Conservation (phyloP, 345 rosid species). For the Pelargonium nanum region DNA sequence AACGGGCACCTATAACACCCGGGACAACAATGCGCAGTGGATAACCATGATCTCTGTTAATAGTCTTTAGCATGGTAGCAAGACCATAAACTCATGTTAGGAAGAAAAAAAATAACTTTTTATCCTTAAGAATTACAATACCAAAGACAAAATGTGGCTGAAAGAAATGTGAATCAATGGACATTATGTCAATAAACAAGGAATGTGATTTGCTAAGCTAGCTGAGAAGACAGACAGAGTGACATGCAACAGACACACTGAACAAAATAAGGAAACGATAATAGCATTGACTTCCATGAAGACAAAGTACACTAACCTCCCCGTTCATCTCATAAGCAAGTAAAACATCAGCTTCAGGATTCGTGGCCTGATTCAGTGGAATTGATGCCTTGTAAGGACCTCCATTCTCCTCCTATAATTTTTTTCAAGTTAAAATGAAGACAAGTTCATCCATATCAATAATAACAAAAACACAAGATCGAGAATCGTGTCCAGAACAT, state of each 20-base stretch:
- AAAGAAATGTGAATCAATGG: no score
- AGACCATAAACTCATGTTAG: slow-evolving; percentile 4
- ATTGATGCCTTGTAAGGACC: slow-evolving; percentile 98
- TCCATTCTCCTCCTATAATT: slow-evolving; percentile 84
- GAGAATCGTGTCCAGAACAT: neutral
- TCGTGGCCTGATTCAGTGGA: slow-evolving; percentile 74
- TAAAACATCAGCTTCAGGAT: slow-evolving; percentile 88
- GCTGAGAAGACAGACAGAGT: neutral
- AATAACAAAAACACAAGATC: neutral
- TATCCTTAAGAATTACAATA: no score
- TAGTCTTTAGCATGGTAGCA: slow-evolving; percentile 36
- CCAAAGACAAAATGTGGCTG: no score
- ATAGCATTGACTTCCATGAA: neutral
- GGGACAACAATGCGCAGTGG: slow-evolving; percentile 88
- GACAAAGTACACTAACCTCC: slow-evolving; percentile 40
- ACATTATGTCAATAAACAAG: no score
- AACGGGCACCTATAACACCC: slow-evolving; percentile 96
- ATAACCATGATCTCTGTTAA: slow-evolving; percentile 90
- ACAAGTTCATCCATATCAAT: neutral
- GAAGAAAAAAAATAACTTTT: neutral
- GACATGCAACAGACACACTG: slow-evolving; percentile 3
- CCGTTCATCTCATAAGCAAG: slow-evolving; percentile 99
- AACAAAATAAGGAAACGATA: neutral
- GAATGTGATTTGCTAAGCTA: no score
- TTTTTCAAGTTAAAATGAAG: slow-evolving; percentile 2